phyloP scores from a whole-genome alignment of 345 rosid genomes.

The Adansonia digitata region DNA sequence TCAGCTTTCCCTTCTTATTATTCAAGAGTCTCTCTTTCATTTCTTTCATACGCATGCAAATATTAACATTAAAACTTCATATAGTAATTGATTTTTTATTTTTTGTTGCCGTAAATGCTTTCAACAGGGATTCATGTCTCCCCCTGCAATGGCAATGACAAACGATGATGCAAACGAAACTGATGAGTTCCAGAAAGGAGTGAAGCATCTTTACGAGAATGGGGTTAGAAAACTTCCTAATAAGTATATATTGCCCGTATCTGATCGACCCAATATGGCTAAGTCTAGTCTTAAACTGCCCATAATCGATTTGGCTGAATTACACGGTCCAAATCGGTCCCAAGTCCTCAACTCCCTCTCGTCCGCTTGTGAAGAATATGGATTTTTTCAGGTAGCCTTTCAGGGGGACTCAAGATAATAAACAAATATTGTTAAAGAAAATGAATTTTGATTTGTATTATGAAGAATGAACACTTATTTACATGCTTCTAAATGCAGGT shows the following conservation, averaged over 20 bases:
- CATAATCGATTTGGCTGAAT: constrained; percentile 62
- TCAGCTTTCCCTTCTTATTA: background rate
- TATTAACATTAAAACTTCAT: background rate
- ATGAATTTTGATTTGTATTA: too few species aligned
- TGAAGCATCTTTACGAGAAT: constrained; percentile 56
- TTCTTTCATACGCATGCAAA: background rate
- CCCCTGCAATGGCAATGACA: constrained; percentile 36
- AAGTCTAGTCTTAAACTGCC: constrained; percentile 51
- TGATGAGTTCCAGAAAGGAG: constrained; percentile 58
- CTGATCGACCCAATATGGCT: constrained; percentile 44
- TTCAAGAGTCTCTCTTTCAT: background rate
- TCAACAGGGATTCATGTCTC: constrained; percentile 35
- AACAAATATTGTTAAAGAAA: background rate
- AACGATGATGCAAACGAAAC: constrained; percentile 23
- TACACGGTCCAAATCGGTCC: constrained; percentile 50
- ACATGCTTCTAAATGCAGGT: constrained; percentile 32
- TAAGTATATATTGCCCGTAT: constrained; percentile 56
- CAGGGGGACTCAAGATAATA: background rate
- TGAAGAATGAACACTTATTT: background rate
- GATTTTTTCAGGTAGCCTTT: constrained; percentile 67
- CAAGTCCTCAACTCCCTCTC: constrained; percentile 48
- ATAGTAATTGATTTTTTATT: background rate
- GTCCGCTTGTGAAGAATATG: constrained; percentile 61
- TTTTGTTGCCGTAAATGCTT: background rate
- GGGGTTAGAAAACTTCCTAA: constrained; percentile 55